Conservation (phyloP, 2,329 filamentous ascomycete genomes). For the Plenodomus tracheiphilus region DNA sequence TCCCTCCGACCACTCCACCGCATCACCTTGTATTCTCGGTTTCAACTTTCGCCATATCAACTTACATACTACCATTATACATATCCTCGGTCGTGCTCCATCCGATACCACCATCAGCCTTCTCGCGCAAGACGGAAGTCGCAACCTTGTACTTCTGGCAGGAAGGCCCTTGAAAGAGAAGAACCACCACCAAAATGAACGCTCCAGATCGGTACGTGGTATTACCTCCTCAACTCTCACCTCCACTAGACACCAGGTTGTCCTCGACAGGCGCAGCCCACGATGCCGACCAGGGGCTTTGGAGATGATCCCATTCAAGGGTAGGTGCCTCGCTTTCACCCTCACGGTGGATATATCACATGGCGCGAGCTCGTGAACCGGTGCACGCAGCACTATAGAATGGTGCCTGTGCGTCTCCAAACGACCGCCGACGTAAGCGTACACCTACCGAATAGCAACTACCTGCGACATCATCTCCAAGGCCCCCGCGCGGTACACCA, state of each 20-base stretch:
- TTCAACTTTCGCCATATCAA: neutral
- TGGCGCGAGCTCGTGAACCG: neutral
- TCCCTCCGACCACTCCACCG: neutral
- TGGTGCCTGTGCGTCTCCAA: neutral
- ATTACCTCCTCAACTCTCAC: neutral
- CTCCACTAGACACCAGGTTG: neutral
- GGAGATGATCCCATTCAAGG: slow-evolving; percentile 1
- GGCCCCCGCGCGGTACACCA: neutral
- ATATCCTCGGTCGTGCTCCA: neutral
- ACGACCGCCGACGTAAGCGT: too few species aligned
- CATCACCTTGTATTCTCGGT: neutral
- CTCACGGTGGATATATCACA: neutral
- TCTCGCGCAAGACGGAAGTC: neutral
- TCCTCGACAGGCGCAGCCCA: slow-evolving; percentile 8
- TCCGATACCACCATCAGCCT: neutral
- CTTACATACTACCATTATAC: neutral
- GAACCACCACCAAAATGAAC: slow-evolving; percentile 43
- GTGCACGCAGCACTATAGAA: neutral
- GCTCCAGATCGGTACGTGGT: slow-evolving; percentile 44
- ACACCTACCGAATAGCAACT: neutral
- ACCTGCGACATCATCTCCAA: slow-evolving; percentile 4
- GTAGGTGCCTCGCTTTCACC: slow-evolving; percentile 7
- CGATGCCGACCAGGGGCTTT: neutral
- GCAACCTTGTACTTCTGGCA: neutral
- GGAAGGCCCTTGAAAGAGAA: slow-evolving; percentile 7